Base-by-base conservation (phyloP, 208 protist species). In the Leishmania mexicana region DNA sequence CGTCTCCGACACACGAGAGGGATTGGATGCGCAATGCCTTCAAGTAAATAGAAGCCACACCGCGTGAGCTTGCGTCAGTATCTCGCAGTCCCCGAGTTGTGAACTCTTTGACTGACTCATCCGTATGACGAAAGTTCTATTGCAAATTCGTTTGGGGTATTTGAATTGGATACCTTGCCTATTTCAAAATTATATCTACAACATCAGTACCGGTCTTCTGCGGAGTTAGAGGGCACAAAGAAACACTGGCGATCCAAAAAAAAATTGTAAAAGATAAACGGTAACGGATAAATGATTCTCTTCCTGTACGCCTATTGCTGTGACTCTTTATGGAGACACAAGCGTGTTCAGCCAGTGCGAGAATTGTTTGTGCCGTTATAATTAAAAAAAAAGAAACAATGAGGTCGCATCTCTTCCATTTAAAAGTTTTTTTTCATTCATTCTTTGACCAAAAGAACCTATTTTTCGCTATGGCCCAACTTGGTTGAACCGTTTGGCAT, bases 11-110 rank as follows among this genome's bases (percentile, higher is more conserved):
- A 15, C 82, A 96, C 85, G 74, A 87, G 64, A 89, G 88, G 82
- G 87, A 92, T 11, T 97, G 94, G 94, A 96, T 97, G 92, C 85
- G 79, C 47, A 70, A 71, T 51, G 88, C 79, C 40, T 93, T 93
- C 58, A 73, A 83, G 62, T 85, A 79, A 81, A 64, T 24, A 65
- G 70, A 86, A 49, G n/a, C 38, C 13, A 75, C 78, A 77, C 11
- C n/a, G 51, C 70, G 45, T 74, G 54, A 31, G 40, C 19, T 51
- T 51, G 70, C 42, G 40, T 74, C 24, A 24, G 40, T 35, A 31
- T 54, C 24, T 21, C 42, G 28, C 42, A 74, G 24, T 19, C 21
- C n/a, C 24, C 0, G 24, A 81, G 45, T 40, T 21, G 13, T 2
- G 28, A 70, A 82, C 78, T 58, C 35, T 21, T 78, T 31, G n/a